Evolutionary conservation across 2,329 filamentous ascomycete species (phyloP), one percentile per base, ranked within the genome.

Genomic region (Zopfia rhizophila): DNA sequence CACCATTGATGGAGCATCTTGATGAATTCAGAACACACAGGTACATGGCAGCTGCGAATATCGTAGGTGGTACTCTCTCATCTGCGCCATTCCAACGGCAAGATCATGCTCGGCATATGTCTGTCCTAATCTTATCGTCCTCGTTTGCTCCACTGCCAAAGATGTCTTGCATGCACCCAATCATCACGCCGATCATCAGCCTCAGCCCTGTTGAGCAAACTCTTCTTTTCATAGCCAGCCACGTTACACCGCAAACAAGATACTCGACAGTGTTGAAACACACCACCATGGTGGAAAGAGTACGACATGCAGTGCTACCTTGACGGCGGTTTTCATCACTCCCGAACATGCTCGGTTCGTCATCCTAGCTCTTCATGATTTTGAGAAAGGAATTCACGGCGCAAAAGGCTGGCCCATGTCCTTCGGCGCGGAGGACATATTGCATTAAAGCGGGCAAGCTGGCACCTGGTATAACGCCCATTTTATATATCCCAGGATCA

Each of bases 161-260:
- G 11, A 43, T 47, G 48, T 43, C 43, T 33, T 25, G 38, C 43
- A 47, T 39, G n/a, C 24, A 23, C 21, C 38, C 48, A 47, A 47
- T 47, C 44, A 30, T 17, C 29, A 14, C 18, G 18, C 12, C 18
- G 29, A 45, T 38, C 41, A 24, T 19, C 36, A 24, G 24, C 38
- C 29, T 52, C 52, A 52, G 48, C 52, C 48, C 30, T 51, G 42
- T 49, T 36, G 40, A 48, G 36, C 41, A 16, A 10, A 25, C 11
- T 36, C 22, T 52, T 14, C 48, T 47, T 46, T 49, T 44, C 44
- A 39, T 46, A 40, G 38, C 33, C 43, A 23, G 22, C 43, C 30
- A 43, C 42, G 44, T 48, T 48, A 28, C 51, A 51, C 45, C 32
- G 16, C 31, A 6, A 25, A 42, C 35, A 40, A 31, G 24, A 41